Evolutionary conservation across 768 basidiomycete species (phyloP).

Genomic region (Psilocybe subaeruginosa): DNA sequence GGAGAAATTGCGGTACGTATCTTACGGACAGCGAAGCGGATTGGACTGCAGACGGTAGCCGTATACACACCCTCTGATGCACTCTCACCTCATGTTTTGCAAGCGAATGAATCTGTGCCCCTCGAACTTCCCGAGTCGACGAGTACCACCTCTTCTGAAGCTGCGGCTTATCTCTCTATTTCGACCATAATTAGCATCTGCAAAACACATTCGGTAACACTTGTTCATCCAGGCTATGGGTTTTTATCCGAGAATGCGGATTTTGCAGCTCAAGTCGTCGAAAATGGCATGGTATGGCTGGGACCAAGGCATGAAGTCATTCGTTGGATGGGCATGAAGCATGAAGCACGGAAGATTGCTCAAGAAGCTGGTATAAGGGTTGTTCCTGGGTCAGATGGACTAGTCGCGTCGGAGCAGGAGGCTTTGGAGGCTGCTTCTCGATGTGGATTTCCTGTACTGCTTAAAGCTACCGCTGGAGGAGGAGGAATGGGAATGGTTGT

Average conservation of each 20-base stretch:
- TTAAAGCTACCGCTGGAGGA: constrained; percentile 72
- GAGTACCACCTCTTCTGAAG: constrained; percentile 35
- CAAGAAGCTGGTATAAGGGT: constrained; percentile 50
- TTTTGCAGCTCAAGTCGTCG: constrained; percentile 49
- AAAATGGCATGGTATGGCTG: constrained; percentile 57
- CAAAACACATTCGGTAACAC: constrained; percentile 41
- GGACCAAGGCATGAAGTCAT: constrained; percentile 58
- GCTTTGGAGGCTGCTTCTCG: constrained; percentile 39
- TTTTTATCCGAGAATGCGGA: constrained; percentile 67
- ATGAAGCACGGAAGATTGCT: constrained; percentile 53
- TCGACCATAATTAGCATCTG: constrained; percentile 45
- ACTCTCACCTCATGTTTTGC: constrained; percentile 56
- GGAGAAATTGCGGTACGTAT: constrained; percentile 75
- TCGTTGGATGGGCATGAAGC: constrained; percentile 61
- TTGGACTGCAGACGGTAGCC: constrained; percentile 56
- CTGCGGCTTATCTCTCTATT: constrained; percentile 43
- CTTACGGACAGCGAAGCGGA: constrained; percentile 53
- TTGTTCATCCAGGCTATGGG: constrained; percentile 67
- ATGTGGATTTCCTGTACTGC: constrained; percentile 63
- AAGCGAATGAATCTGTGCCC: constrained; percentile 53
- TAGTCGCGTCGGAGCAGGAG: constrained; percentile 43
- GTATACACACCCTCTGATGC: constrained; percentile 64
- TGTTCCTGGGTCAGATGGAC: constrained; percentile 58
- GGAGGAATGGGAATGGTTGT: constrained; percentile 71
- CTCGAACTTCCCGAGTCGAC: constrained; percentile 22